A percentile compares a stretch with the other conserved stretches of the same genome.
Conservation (phyloP, 2,329 filamentous ascomycete genomes). For the Grosmannia penicillata region DNA sequence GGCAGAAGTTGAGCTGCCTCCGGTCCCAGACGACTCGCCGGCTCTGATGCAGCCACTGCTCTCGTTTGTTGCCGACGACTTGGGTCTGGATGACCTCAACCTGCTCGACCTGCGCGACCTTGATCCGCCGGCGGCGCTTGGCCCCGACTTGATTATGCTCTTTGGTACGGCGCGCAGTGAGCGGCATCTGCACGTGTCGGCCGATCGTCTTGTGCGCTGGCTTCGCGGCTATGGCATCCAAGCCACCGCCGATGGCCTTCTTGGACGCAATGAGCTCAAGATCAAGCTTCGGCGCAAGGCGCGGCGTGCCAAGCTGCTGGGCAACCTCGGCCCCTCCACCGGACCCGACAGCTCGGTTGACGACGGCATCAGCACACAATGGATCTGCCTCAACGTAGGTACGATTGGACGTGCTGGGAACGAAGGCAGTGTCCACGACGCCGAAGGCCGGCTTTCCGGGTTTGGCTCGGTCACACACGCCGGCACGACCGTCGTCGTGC, state of each 20-base stretch:
- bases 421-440: conserved; percentile 29
- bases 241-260: conserved; percentile 71
- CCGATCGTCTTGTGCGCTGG: conserved; percentile 81
- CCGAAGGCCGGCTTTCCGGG: conserved; percentile 51
- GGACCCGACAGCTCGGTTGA: conserved; percentile 38
- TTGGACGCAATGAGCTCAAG: conserved; percentile 84
- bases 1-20: conserved; percentile 29
- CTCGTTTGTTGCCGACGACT: conserved; percentile 65
- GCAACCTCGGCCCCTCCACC: conserved; percentile 40
- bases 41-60: conserved; percentile 57
- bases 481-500: conserved; percentile 40
- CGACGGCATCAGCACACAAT: conserved; percentile 82
- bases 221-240: conserved; percentile 58
- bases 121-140: conserved; percentile 76
- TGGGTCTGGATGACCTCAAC: conserved; percentile 70
- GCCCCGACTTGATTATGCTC: conserved; percentile 81
- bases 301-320: conserved; percentile 67
- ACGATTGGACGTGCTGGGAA: conserved; percentile 38
- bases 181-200: conserved; percentile 82
- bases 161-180: conserved; percentile 84
- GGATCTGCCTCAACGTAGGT: conserved; percentile 89
- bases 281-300: conserved; percentile 69
- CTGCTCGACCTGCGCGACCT: conserved; percentile 72
- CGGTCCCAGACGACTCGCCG: conserved; percentile 53
- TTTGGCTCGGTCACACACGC: conserved; percentile 43